These are phyloP conservation scores for Noccaea bulbosa DNA, from an alignment of 345 rosid genomes.

Conservation along the genomic window DNA sequence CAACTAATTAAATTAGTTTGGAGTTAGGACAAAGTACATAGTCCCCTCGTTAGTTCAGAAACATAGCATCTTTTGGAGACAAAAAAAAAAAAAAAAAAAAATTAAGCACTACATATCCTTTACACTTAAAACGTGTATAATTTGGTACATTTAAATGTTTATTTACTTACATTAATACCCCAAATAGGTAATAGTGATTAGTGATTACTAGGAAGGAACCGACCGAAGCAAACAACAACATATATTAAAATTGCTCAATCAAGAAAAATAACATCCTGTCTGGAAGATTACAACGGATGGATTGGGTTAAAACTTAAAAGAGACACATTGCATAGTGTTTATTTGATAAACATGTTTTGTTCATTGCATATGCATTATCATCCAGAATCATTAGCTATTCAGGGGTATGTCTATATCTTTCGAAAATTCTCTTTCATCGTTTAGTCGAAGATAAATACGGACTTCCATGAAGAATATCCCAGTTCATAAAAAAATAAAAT, in stretches of 20 bases:
- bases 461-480: slow-evolving; percentile 9
- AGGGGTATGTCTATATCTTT: no score
- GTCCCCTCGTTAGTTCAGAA: slow-evolving; percentile 20
- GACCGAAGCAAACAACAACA: no score
- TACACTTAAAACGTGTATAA: slow-evolving; percentile 25
- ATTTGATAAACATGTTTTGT: no score
- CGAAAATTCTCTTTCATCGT: no score
- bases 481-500: background rate
- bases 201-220: background rate
- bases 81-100: no score
- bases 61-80: background rate
- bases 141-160: background rate
- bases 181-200: background rate
- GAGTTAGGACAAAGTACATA: slow-evolving; percentile 24
- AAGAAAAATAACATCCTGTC: no score
- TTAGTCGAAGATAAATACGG: slow-evolving; percentile 6
- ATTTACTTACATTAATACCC: background rate
- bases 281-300: no score
- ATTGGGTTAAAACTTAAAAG: no score
- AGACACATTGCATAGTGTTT: no score
- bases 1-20: slow-evolving; percentile 18
- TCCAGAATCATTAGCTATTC: no score
- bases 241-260: no score
- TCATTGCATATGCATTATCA: no score
- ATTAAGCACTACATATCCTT: background rate